Evolutionary conservation across 257 asterid species (phyloP).

Genomic region (Solanum infundibuliforme): DNA sequence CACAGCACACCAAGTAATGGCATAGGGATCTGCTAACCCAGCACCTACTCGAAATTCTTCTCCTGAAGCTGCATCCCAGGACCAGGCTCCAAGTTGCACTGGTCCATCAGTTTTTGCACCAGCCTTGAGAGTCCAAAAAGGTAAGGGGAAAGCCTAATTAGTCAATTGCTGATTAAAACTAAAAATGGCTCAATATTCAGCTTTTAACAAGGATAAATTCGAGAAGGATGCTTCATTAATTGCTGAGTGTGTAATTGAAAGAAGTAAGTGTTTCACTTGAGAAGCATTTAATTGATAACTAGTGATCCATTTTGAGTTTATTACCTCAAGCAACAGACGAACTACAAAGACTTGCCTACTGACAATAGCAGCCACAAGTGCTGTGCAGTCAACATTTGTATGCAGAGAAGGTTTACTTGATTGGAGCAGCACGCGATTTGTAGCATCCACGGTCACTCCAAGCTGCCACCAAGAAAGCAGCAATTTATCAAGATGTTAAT

Average conservation of each 20-base stretch:
- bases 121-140: slow-evolving; percentile 19
- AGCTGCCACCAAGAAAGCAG: slow-evolving; percentile 35
- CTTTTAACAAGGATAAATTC: not conserved
- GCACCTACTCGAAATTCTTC: slow-evolving; percentile 82
- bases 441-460: slow-evolving; percentile 59
- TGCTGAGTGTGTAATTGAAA: not conserved
- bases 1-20: slow-evolving; percentile 70
- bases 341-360: slow-evolving; percentile 63
- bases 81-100: slow-evolving; percentile 77
- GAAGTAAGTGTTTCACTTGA: not conserved
- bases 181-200: not conserved
- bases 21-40: slow-evolving; percentile 70
- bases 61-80: slow-evolving; percentile 74
- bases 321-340: slow-evolving; percentile 55
- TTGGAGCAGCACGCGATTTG: slow-evolving; percentile 58
- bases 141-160: not conserved
- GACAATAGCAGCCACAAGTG: slow-evolving; percentile 73
- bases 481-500: slow-evolving; percentile 7
- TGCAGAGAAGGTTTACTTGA: slow-evolving; percentile 66
- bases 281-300: not conserved
- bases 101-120: slow-evolving; percentile 50
- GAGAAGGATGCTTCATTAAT: not conserved
- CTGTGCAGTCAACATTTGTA: slow-evolving; percentile 56
- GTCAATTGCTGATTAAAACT: not conserved
- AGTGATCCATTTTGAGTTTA: not conserved